A percentile compares a stretch with the other conserved stretches of the same genome.
phyloP scores from a whole-genome alignment of 169 alveolate genomes.

The Plasmodium inui region DNA sequence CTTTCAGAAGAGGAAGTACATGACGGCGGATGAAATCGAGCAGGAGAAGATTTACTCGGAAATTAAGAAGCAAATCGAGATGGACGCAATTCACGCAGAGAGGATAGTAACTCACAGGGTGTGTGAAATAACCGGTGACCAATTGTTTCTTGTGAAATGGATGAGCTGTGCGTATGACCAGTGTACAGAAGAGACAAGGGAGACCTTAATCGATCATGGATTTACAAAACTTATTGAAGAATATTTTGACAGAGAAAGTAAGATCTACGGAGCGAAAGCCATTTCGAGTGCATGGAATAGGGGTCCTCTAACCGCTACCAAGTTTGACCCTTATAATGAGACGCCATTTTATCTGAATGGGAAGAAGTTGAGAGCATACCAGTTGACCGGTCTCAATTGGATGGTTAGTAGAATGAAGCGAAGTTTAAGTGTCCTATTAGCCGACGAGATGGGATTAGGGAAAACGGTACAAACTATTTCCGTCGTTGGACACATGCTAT shows the following conservation, averaged over 20 bases:
- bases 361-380: slow-evolving; percentile 93
- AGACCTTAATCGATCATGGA: slow-evolving; percentile 87
- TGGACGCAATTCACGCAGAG: slow-evolving; percentile 92
- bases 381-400: slow-evolving; percentile 96
- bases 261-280: slow-evolving; percentile 83
- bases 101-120: slow-evolving; percentile 85
- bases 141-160: slow-evolving; percentile 91
- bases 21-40: slow-evolving; percentile 93
- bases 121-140: slow-evolving; percentile 74
- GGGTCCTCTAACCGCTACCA: slow-evolving; percentile 87
- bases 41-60: slow-evolving; percentile 90
- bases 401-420: slow-evolving; percentile 94
- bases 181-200: slow-evolving; percentile 91
- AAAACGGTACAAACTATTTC: slow-evolving; percentile 96
- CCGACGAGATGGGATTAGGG: slow-evolving; percentile 98
- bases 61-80: slow-evolving; percentile 90
- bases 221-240: slow-evolving; percentile 84
- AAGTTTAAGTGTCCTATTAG: slow-evolving; percentile 93
- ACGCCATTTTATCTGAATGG: slow-evolving; percentile 89
- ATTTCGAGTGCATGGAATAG: slow-evolving; percentile 85
- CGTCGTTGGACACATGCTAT: slow-evolving; percentile 91
- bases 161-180: slow-evolving; percentile 92
- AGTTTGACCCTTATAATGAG: slow-evolving; percentile 90
- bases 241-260: slow-evolving; percentile 86
- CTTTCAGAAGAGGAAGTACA: slow-evolving; percentile 83